Evolutionary conservation across 306 rosid species (phyloP).

Genomic region (Medicago arabica): DNA sequence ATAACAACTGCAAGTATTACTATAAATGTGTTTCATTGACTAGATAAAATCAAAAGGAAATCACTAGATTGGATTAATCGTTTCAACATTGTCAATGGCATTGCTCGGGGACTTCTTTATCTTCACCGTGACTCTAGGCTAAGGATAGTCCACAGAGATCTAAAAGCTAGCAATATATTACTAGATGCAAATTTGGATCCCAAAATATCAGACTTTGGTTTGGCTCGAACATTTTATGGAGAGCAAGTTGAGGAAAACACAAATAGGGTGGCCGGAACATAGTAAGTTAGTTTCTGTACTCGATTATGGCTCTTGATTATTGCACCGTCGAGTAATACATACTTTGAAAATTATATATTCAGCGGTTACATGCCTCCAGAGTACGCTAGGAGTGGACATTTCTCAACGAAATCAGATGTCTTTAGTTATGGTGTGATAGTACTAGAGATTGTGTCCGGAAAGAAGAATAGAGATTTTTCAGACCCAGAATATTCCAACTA

Average conservation of each 20-base stretch:
- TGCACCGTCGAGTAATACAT: background rate
- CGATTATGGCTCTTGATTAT: background rate
- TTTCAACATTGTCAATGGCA: background rate
- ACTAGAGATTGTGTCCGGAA: background rate
- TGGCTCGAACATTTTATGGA: background rate
- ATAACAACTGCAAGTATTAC: background rate
- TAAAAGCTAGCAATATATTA: conserved; percentile 11
- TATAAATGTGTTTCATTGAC: background rate
- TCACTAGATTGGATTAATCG: conserved; percentile 4
- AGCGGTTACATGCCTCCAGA: conserved; percentile 14
- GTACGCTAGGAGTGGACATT: background rate
- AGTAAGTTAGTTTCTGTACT: background rate
- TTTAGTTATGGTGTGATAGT: conserved; percentile 21
- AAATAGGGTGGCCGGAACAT: conserved; percentile 15
- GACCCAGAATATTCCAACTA: background rate
- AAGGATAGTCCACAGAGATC: background rate
- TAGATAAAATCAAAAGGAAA: background rate
- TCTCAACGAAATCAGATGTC: background rate
- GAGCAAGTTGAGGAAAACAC: conserved; percentile 11
- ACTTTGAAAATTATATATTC: background rate
- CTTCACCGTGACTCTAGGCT: conserved; percentile 16
- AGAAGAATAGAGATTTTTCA: background rate
- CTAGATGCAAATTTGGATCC: conserved; percentile 16
- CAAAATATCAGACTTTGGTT: conserved; percentile 10
- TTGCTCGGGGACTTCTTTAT: conserved; percentile 21